Percentiles rank a stretch among this genome's conserved stretches.
phyloP scores from a whole-genome alignment of 2,329 filamentous ascomycete species.

The Acrocalymma vagum region DNA sequence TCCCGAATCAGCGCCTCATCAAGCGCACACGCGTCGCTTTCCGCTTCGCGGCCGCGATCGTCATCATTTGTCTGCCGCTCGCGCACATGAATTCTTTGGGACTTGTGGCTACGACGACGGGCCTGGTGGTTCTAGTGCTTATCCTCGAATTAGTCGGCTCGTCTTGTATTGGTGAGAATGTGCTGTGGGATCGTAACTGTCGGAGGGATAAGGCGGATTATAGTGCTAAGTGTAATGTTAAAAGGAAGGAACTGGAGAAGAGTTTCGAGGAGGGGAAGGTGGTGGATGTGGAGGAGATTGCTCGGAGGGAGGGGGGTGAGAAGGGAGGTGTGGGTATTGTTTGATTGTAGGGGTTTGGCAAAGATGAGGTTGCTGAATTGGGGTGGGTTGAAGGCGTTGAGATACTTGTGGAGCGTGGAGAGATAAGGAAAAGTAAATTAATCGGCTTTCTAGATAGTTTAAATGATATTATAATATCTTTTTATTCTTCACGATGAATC shows the following conservation, averaged over 20 bases:
- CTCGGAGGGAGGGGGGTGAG: constrained; percentile 34
- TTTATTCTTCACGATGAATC: too few species aligned
- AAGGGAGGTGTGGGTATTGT: constrained; percentile 27
- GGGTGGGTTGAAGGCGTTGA: too few species aligned
- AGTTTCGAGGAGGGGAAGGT: constrained; percentile 37
- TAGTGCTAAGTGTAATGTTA: constrained; percentile 38
- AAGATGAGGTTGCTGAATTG: too few species aligned
- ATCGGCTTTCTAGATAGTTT: too few species aligned
- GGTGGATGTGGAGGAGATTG: constrained; percentile 45
- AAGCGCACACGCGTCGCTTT: constrained; percentile 62
- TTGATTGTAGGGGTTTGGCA: too few species aligned
- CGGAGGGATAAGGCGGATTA: constrained; percentile 35
- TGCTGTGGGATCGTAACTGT: constrained; percentile 36
- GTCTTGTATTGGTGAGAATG: constrained; percentile 35
- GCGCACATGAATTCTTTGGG: constrained; percentile 51
- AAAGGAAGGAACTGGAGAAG: constrained; percentile 39
- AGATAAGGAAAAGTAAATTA: too few species aligned
- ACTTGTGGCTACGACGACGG: constrained; percentile 50
- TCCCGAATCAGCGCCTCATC: constrained; percentile 57
- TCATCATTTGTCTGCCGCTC: constrained; percentile 65
- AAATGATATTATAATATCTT: too few species aligned
- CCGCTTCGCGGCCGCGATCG: constrained; percentile 58
- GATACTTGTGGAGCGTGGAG: too few species aligned
- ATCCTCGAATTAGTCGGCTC: constrained; percentile 45
- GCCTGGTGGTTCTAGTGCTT: constrained; percentile 44